phyloP scores from a whole-genome alignment of 1,284 basidiomycete genomes.

The Melampsora allii-populina region DNA sequence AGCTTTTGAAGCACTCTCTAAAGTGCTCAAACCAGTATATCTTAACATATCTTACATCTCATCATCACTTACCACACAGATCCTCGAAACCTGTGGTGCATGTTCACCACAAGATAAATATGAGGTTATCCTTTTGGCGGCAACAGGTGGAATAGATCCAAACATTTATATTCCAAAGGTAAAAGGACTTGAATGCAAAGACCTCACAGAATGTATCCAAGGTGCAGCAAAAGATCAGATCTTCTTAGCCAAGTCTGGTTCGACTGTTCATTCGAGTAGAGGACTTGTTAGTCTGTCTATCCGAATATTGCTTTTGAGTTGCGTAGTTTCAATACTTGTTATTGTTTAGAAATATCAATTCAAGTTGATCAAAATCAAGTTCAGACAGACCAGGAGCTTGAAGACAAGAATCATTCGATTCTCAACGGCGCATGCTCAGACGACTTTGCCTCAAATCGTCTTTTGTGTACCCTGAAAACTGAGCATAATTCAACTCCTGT shows the following conservation, averaged over 20 bases:
- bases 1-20: background rate
- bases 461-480: too few species aligned
- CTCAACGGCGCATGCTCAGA: too few species aligned
- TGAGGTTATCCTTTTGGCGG: background rate
- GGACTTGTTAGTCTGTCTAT: background rate
- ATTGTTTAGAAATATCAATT: too few species aligned
- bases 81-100: background rate
- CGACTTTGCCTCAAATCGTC: too few species aligned
- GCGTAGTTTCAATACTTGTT: background rate
- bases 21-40: background rate
- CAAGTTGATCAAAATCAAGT: too few species aligned
- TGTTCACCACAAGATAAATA: background rate
- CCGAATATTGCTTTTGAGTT: background rate
- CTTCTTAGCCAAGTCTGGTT: background rate
- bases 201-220: background rate
- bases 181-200: background rate
- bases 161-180: background rate
- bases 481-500: too few species aligned
- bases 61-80: background rate
- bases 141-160: background rate
- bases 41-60: background rate
- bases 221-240: background rate
- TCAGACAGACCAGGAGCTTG: too few species aligned
- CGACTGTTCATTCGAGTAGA: background rate
- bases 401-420: too few species aligned